Base-by-base conservation (phyloP, 148 eudicot species). In the Fagopyrum homotropicum region DNA sequence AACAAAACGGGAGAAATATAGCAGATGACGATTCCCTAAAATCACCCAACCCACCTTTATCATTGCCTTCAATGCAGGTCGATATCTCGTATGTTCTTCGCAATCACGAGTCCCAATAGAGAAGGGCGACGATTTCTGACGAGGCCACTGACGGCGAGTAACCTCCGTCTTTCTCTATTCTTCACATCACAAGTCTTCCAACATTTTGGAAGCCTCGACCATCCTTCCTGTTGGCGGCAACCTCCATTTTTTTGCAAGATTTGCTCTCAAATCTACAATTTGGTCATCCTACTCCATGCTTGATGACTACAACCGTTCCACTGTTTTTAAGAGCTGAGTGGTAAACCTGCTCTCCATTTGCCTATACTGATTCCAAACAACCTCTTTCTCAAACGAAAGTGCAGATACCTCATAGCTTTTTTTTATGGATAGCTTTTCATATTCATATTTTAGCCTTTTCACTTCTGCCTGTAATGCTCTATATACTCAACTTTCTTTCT, bases 241-340 rank as follows among this genome's bases (percentile, higher is more conserved):
- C 82, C 83, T 81, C 83, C 78, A 89, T n/a, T n/a, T 64, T 73
- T 77, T 76, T 73, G 74, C 82, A 30, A 84, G 10, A 12, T 77
- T 77, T 30, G 77, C 73, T 78, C 80, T 82, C 49, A 91, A 55
- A 16, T 49, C 76, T 60, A 73, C 76, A 72, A 87, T 76, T 26
- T 48, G 59, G 45, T 55, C 19, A 49, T 89, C 90, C 81, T 89
- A 86, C 59, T 85, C 85, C 72, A 29, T 16, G 75, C 73, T 83
- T 35, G 85, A 82, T 15, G 88, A 78, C 60, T 88, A 86, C 76
- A 89, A 75, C 81, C 82, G 81, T 80, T 89, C 90, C 79, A 88
- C 57, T 48, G 43, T 78, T 15, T 76, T 75, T 43, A 45, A 43
- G 76, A 72, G n/a, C n/a, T n/a, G n/a, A n/a, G n/a, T n/a, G n/a